Conservation (phyloP, 176 grass and related monocot species). For the Aegilops bicornis region DNA sequence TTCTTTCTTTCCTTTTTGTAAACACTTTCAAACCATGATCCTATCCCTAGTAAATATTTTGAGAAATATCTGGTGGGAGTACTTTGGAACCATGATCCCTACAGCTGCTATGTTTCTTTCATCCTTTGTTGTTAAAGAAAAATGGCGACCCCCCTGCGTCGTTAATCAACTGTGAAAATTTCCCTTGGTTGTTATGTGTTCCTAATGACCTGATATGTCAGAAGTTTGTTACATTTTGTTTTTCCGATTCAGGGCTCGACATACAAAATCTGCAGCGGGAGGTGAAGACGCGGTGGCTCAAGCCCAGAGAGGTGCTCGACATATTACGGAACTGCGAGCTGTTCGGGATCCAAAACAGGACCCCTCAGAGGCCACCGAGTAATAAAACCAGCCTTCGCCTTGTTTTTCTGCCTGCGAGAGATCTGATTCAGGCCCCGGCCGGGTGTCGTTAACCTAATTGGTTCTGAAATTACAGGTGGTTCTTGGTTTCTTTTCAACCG, state of each 20-base stretch:
- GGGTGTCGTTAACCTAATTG: slow-evolving; percentile 2
- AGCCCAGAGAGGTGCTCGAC: slow-evolving; percentile 65
- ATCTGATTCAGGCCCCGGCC: neutral
- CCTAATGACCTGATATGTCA: neutral
- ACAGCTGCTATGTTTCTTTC: too few species aligned
- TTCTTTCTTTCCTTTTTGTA: too few species aligned
- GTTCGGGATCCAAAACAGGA: slow-evolving; percentile 42
- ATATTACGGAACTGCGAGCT: slow-evolving; percentile 68
- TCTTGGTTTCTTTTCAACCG: slow-evolving; percentile 89
- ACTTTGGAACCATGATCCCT: too few species aligned
- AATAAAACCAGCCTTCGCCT: slow-evolving; percentile 34
- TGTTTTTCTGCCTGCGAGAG: slow-evolving; percentile 32
- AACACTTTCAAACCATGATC: neutral
- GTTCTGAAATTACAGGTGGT: slow-evolving; percentile 62
- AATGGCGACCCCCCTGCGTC: too few species aligned
- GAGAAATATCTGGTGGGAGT: too few species aligned
- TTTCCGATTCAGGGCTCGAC: slow-evolving; percentile 55
- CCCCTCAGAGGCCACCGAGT: slow-evolving; percentile 75
- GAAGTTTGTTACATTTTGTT: neutral
- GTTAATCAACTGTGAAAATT: too few species aligned
- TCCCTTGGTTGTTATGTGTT: too few species aligned
- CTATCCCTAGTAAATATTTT: too few species aligned
- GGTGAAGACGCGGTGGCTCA: slow-evolving; percentile 72
- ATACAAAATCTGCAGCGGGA: slow-evolving; percentile 48
- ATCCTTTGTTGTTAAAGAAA: too few species aligned